Conservation (phyloP, 331 rosid genomes). For the Phaseolus coccineus region DNA sequence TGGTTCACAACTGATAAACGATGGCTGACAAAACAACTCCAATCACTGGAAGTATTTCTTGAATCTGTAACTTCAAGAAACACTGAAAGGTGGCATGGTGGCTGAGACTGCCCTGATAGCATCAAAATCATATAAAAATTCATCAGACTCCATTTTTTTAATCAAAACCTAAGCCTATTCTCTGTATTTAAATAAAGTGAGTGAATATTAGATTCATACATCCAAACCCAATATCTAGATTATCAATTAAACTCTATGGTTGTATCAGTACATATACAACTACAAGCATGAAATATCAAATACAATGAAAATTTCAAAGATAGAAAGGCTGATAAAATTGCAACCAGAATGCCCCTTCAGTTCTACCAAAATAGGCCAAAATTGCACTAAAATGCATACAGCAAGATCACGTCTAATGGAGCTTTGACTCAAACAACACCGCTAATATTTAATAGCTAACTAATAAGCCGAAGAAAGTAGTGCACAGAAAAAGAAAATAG, state of each 20-base stretch:
- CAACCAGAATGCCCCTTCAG: conserved; percentile 29
- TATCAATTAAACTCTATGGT: conserved; percentile 42
- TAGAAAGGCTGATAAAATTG: conserved; percentile 29
- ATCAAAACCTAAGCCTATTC: conserved; percentile 39
- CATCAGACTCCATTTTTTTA: conserved; percentile 53
- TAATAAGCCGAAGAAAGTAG: conserved; percentile 35
- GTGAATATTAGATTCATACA: conserved; percentile 21
- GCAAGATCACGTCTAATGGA: conserved; percentile 43
- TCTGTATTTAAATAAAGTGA: conserved; percentile 41
- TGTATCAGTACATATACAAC: conserved; percentile 47
- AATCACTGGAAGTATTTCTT: conserved; percentile 91
- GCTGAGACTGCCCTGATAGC: conserved; percentile 99
- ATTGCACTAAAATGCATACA: conserved; percentile 47
- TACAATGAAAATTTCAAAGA: conserved; percentile 37
- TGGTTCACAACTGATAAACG: conserved; percentile 96
- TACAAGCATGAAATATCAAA: conserved; percentile 22
- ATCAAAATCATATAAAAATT: conserved; percentile 44
- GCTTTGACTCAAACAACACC: conserved; percentile 33
- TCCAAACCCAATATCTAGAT: conserved; percentile 26
- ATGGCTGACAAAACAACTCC: conserved; percentile 99
- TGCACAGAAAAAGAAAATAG: not conserved
- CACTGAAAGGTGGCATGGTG: conserved; percentile 99
- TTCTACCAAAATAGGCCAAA: conserved; percentile 39
- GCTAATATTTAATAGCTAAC: conserved; percentile 31
- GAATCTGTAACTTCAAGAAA: conserved; percentile 99